Conservation (phyloP, 192 early-diverging fungal species). For the Entophlyctis luteolus region DNA sequence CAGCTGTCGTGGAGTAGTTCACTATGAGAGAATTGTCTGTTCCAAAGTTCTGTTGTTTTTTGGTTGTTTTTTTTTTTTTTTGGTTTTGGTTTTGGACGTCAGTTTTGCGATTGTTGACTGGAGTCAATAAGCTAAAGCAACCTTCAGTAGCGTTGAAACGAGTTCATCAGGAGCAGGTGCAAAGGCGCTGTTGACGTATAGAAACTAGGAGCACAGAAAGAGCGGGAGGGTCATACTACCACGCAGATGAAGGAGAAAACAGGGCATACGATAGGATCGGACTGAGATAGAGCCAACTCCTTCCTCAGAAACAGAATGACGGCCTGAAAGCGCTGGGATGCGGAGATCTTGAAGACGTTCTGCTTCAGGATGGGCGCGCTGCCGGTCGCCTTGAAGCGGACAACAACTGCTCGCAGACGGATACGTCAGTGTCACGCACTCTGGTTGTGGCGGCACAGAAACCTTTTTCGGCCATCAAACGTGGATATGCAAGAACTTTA, state of each 20-base stretch:
- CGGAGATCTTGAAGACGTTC: conserved; percentile 77
- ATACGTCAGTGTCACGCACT: too few relatives aligned
- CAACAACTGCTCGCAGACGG: conserved; percentile 67
- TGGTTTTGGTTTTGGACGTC: neutral
- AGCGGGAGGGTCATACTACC: neutral
- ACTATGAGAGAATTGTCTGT: conserved; percentile 78
- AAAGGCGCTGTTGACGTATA: conserved; percentile 93
- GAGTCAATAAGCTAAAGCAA: conserved; percentile 25
- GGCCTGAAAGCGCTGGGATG: conserved; percentile 76
- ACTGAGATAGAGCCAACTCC: conserved; percentile 70
- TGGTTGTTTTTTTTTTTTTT: neutral
- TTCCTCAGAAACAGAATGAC: conserved; percentile 81
- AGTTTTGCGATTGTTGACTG: neutral
- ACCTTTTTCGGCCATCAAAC: too few relatives aligned
- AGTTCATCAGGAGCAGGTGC: conserved; percentile 89
- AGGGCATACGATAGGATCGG: conserved; percentile 46
- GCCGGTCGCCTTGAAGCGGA: conserved; percentile 77
- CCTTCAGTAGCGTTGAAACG: conserved; percentile 75
- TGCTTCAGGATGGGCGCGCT: conserved; percentile 89
- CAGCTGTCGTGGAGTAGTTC: conserved; percentile 87
- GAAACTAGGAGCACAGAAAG: conserved; percentile 53
- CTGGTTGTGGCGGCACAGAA: too few relatives aligned
- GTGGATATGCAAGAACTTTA: too few relatives aligned
- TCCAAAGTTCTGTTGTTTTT: conserved; percentile 69
- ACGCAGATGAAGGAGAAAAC: neutral